Evolutionary conservation across 352 stramenopile species (phyloP).

Genomic region (Blastocystis sp.): DNA sequence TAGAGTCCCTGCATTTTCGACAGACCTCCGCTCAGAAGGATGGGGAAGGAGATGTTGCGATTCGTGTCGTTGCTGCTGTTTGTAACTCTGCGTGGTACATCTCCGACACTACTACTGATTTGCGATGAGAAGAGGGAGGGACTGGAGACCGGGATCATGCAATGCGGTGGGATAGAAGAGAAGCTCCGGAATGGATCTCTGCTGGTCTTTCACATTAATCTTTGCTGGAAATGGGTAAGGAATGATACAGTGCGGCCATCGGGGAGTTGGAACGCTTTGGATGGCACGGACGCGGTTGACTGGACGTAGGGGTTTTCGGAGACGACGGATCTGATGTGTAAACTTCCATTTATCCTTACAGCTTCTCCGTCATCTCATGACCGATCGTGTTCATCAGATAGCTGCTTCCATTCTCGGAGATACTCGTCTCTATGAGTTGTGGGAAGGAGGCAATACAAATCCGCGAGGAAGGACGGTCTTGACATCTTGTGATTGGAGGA

Average conservation of each 20-base stretch:
- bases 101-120: not conserved
- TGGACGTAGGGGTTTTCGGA: constrained; percentile 41
- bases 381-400: not conserved
- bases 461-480: not conserved
- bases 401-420: not conserved
- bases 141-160: constrained; percentile 35
- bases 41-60: not conserved
- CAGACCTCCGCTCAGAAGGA: constrained; percentile 25
- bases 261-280: not conserved
- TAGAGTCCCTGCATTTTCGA: constrained; percentile 13
- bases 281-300: not conserved
- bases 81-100: not conserved
- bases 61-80: not conserved
- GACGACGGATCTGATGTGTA: constrained; percentile 2
- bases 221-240: not conserved
- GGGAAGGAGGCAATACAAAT: too few relatives aligned
- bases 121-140: constrained; percentile 3
- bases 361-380: constrained; percentile 26
- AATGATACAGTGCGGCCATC: not conserved
- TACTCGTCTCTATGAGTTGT: not conserved
- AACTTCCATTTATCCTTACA: not conserved
- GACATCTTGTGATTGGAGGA: not conserved
- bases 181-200: constrained; percentile 41
- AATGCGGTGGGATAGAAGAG: constrained; percentile 20
- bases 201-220: not conserved